Conservation (phyloP, 176 grass and related monocot species). For the Oryza glaberrima region DNA sequence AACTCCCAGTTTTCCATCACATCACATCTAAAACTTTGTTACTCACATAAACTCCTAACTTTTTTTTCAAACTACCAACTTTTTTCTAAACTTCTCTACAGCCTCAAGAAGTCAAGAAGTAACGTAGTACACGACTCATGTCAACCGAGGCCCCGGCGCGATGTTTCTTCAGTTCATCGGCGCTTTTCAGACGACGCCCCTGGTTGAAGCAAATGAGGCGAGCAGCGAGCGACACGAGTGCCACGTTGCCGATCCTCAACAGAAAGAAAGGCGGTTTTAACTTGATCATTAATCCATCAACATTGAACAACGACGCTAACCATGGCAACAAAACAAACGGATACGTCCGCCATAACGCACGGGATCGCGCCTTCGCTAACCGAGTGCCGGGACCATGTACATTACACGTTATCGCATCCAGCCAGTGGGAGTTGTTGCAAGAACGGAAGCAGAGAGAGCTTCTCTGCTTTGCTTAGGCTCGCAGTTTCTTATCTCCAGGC, state of each 20-base stretch:
- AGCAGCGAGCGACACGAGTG: conserved; percentile 1
- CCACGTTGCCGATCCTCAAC: conserved; percentile 8
- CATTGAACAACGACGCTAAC: background rate
- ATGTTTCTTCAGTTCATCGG: background rate
- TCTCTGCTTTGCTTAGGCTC: conserved; percentile 30
- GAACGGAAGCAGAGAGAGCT: background rate
- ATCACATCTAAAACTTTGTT: too few species aligned
- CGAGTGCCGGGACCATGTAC: background rate
- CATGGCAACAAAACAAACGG: background rate
- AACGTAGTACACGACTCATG: background rate
- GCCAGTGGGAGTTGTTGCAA: background rate
- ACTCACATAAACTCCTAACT: too few species aligned
- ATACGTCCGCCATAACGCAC: conserved; percentile 30
- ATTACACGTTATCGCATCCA: background rate
- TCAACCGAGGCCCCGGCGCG: too few species aligned
- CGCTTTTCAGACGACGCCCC: background rate
- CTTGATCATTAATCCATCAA: conserved; percentile 41
- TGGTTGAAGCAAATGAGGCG: conserved; percentile 9
- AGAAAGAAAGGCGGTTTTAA: conserved; percentile 32
- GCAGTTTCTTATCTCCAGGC: conserved; percentile 16
- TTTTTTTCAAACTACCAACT: too few species aligned
- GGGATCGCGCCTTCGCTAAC: conserved; percentile 21
- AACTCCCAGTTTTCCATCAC: too few species aligned
- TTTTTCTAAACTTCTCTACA: too few species aligned
- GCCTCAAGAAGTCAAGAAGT: background rate